phyloP scores from a whole-genome alignment of 495 filamentous ascomycete species.

The Hyaloscypha bicolor region DNA sequence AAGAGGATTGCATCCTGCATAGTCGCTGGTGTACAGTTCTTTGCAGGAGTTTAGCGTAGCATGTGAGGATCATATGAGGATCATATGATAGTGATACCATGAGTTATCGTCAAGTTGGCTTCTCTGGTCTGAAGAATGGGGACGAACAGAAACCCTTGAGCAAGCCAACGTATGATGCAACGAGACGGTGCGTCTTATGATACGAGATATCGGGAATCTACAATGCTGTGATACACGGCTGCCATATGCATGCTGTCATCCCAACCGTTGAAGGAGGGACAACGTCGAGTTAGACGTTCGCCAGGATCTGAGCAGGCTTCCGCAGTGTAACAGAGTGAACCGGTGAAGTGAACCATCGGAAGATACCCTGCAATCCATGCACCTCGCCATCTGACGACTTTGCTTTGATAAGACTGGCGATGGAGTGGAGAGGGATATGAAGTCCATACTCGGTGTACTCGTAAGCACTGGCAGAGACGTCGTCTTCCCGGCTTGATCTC shows the following conservation, averaged over 20 bases:
- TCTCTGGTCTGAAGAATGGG: not conserved
- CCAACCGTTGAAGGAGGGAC: conserved; percentile 3
- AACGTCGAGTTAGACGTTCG: not conserved
- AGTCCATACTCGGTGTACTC: conserved; percentile 3
- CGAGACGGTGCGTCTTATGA: conserved; percentile 8
- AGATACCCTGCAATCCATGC: not conserved
- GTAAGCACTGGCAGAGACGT: not conserved
- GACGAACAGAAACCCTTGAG: not conserved
- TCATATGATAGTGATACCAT: conserved; percentile 1
- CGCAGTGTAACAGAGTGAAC: not conserved
- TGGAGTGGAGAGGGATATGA: not conserved
- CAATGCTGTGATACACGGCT: not conserved
- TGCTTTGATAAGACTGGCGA: not conserved
- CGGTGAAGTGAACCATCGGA: not conserved
- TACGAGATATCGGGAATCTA: conserved; percentile 17
- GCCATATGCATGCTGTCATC: not conserved
- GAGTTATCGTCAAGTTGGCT: not conserved
- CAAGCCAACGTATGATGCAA: not conserved
- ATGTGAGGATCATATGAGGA: not conserved
- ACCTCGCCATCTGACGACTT: conserved; percentile 3
- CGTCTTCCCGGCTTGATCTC: not conserved
- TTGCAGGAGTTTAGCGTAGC: not conserved
- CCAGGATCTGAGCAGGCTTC: not conserved
- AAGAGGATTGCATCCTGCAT: not conserved
- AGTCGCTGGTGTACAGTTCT: not conserved